phyloP scores from a whole-genome alignment of 495 filamentous ascomycete genomes.

The Podospora bellae-mahoneyi region DNA sequence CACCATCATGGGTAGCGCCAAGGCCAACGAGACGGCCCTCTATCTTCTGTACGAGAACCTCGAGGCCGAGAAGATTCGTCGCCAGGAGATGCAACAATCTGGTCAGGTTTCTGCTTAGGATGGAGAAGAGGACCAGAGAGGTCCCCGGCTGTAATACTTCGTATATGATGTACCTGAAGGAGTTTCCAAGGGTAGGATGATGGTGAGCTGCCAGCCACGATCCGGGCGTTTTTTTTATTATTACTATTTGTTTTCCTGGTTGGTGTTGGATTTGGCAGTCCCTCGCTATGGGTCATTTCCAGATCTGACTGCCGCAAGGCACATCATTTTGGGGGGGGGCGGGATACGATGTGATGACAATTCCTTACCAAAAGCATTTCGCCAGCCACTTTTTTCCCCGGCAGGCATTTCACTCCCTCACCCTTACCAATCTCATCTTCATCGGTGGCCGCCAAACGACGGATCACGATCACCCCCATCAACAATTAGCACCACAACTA shows the following conservation, averaged over 20 bases:
- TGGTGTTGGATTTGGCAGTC: conserved; percentile 45
- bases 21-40: conserved; percentile 89
- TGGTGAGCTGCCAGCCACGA: conserved; percentile 21
- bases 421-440: conserved; percentile 30
- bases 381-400: conserved; percentile 40
- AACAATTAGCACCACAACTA: conserved; percentile 2
- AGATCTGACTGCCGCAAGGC: conserved; percentile 62
- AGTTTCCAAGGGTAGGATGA: conserved; percentile 24
- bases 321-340: conserved; percentile 40
- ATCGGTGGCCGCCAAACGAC: conserved; percentile 18
- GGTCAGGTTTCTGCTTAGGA: conserved; percentile 63
- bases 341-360: conserved; percentile 46
- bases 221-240: conserved; percentile 17
- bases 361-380: conserved; percentile 42
- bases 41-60: conserved; percentile 98
- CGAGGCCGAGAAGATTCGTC: conserved; percentile 96
- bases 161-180: conserved; percentile 24
- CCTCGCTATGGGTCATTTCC: conserved; percentile 40
- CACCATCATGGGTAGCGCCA: conserved; percentile 91
- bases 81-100: conserved; percentile 57
- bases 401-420: conserved; percentile 30
- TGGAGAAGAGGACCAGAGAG: conserved; percentile 23
- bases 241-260: conserved; percentile 28
- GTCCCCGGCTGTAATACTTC: conserved; percentile 32
- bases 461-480: background rate